Evolutionary conservation across 148 eudicot species (phyloP).

Genomic region (Gaultheria prostrata): DNA sequence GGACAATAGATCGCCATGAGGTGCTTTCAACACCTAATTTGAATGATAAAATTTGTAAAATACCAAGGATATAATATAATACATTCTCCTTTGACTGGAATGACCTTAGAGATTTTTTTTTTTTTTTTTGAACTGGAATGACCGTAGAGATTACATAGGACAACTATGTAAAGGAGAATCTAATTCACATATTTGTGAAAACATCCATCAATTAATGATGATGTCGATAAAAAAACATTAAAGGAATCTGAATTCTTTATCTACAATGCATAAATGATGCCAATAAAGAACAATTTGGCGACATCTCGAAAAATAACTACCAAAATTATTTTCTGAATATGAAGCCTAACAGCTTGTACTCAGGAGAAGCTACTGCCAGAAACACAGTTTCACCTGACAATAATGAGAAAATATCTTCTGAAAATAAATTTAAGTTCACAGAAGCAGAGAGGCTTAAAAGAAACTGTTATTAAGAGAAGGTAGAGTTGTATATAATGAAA

Average conservation of each 20-base stretch:
- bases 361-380: slow-evolving; percentile 63
- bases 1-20: slow-evolving; percentile 74
- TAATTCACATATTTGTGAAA: background rate
- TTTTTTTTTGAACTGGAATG: too few relatives aligned
- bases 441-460: slow-evolving; percentile 73
- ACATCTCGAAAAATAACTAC: background rate
- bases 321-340: slow-evolving; percentile 13
- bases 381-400: slow-evolving; percentile 40
- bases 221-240: background rate
- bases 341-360: slow-evolving; percentile 65
- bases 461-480: slow-evolving; percentile 41
- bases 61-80: background rate
- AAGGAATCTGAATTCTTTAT: background rate
- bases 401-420: slow-evolving; percentile 50
- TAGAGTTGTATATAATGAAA: background rate
- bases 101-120: background rate
- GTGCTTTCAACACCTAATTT: slow-evolving; percentile 79
- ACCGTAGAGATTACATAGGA: background rate
- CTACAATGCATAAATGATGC: background rate
- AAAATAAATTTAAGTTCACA: slow-evolving; percentile 58
- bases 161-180: background rate
- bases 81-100: background rate
- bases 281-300: background rate
- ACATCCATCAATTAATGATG: background rate
- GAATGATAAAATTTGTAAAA: background rate